Conservation (phyloP, 768 basidiomycete genomes). For the Mycena vitilis region DNA sequence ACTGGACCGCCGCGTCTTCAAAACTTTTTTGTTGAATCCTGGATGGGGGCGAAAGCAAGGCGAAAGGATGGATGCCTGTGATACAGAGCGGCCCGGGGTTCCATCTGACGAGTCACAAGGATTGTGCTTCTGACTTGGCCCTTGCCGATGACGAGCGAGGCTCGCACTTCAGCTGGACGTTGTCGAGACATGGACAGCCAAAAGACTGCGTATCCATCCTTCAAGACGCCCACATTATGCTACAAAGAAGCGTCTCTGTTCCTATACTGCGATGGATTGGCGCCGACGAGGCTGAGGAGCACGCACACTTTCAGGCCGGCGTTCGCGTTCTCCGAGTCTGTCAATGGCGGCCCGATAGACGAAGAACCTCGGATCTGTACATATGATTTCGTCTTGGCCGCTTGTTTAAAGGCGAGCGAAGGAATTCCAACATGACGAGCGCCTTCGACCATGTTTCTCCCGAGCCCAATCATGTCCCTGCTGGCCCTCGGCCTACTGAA, state of each 20-base stretch:
- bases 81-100: slow-evolving; percentile 18
- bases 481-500: not conserved
- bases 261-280: too few species aligned
- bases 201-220: not conserved
- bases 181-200: not conserved
- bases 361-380: slow-evolving; percentile 9
- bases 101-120: slow-evolving; percentile 22
- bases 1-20: too few species aligned
- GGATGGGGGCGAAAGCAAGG: too few species aligned
- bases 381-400: slow-evolving; percentile 3
- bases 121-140: slow-evolving; percentile 8
- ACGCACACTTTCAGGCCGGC: not conserved
- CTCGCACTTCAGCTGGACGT: too few species aligned
- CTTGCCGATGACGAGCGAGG: not conserved
- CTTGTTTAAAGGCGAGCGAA: not conserved
- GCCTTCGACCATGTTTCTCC: slow-evolving; percentile 12
- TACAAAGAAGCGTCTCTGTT: too few species aligned
- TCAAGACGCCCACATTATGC: too few species aligned
- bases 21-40: too few species aligned
- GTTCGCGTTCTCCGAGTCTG: not conserved
- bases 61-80: too few species aligned
- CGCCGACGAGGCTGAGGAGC: not conserved
- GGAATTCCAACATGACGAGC: not conserved
- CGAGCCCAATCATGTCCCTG: not conserved
- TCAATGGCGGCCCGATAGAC: slow-evolving; percentile 5